These are phyloP conservation scores for Vitellaria paradoxa DNA, from an alignment of 179 eudicot species.

Conservation along the genomic window DNA sequence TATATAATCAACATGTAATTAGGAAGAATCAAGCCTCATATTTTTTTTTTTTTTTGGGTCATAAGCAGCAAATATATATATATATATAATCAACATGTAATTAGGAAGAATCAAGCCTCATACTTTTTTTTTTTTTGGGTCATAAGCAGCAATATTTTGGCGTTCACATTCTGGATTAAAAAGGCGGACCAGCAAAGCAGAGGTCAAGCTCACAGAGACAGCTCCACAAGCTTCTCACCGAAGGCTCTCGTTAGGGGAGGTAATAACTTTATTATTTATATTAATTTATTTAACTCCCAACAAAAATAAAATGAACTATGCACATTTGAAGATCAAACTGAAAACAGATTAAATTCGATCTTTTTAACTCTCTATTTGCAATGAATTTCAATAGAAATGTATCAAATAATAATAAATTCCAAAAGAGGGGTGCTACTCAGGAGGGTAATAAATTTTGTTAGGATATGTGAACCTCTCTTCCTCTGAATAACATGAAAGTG, in stretches of 20 bases:
- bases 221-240: constrained; percentile 96
- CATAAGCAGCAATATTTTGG: constrained; percentile 85
- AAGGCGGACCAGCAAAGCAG: constrained; percentile 84
- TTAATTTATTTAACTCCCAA: no score
- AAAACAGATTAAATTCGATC: no score
- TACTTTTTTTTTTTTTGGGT: constrained; percentile 39
- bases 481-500: background rate
- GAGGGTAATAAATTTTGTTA: background rate
- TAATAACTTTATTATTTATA: no score
- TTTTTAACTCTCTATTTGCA: no score
- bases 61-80: no score
- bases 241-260: constrained; percentile 38
- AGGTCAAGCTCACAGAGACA: constrained; percentile 51
- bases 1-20: no score
- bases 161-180: constrained; percentile 97
- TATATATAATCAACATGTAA: no score
- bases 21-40: constrained; percentile 3
- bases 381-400: background rate
- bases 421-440: background rate
- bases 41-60: no score
- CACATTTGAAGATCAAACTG: no score
- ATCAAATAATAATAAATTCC: background rate
- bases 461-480: background rate
- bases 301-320: no score
- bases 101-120: background rate